Base-by-base conservation (phyloP, 2,329 filamentous ascomycete species). In the Fusarium oxysporum region DNA sequence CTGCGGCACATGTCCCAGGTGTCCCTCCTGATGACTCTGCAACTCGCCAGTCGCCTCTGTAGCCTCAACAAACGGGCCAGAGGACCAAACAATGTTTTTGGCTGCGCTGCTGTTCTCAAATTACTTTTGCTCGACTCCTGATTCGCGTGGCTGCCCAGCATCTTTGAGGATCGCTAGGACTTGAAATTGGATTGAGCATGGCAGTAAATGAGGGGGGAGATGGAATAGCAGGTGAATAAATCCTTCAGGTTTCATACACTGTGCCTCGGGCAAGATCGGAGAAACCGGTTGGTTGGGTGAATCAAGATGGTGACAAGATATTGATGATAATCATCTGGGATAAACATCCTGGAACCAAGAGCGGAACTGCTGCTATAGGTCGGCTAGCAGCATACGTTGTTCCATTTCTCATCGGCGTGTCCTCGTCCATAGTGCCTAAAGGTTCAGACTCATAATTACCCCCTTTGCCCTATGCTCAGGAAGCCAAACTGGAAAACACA, bases 401-500 rank as follows among this genome's bases (percentile, higher is more conserved):
- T 33, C n/a, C 41, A 54, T 32, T n/a, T 13, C n/a, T n/a, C 16
- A 37, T 16, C 17, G 23, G n/a, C 25, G 23, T 23, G 41, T 37
- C 38, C 25, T 43, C 21, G 37, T 38, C 33, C 6, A 32, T 41
- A n/a, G 38, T 50, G 13, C 32, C n/a, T 32, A 38, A 41, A 57
- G 23, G 35, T 37, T 14, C 19, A 23, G 43, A 25, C 19, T n/a
- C n/a, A 19, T 19, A 32, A 41, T 35, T 17, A 30, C 28, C 32
- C 19, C 14, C 13, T 19, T 38, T 30, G 35, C 30, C 28, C 33
- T 25, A 56, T 53, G 40, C 55, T 81, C 73, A 83, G 41, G 81
- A 81, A 28, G 79, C 77, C 6, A 91, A 81, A 59, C 86, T 88
- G 59, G 85, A 77, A 77, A 91, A 91, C 14, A 92, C 86, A 28